Evolutionary conservation across 805 yeast species (phyloP).

Genomic region (Ogataea siamensis): DNA sequence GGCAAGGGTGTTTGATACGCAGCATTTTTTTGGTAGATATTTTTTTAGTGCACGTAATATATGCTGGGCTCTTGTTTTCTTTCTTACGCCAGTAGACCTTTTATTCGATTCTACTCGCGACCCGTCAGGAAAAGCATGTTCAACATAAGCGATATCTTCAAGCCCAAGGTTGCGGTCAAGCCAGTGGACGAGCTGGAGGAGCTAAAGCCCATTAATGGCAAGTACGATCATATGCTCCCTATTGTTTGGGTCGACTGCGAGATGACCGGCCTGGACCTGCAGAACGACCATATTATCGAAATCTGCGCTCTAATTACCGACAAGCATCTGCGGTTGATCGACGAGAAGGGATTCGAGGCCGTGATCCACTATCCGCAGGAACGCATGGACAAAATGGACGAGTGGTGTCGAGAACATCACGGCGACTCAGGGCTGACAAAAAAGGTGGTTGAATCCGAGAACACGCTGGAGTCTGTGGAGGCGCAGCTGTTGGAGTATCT

Average conservation of each 20-base stretch:
- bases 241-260: slow-evolving; percentile 98
- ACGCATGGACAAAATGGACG: slow-evolving; percentile 70
- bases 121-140: slow-evolving; percentile 6
- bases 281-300: slow-evolving; percentile 82
- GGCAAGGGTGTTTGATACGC: slow-evolving; percentile 55
- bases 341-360: slow-evolving; percentile 72
- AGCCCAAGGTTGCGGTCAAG: not conserved
- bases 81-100: no score
- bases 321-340: slow-evolving; percentile 68
- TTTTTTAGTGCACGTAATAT: no score
- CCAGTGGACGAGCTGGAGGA: not conserved
- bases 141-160: slow-evolving; percentile 2
- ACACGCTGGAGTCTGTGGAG: slow-evolving; percentile 61
- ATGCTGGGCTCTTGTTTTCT: no score
- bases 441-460: slow-evolving; percentile 56
- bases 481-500: slow-evolving; percentile 62
- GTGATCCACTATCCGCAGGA: slow-evolving; percentile 68
- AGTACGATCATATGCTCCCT: slow-evolving; percentile 27
- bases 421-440: slow-evolving; percentile 72
- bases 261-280: slow-evolving; percentile 92
- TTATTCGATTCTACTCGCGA: not conserved
- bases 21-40: not conserved
- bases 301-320: slow-evolving; percentile 90
- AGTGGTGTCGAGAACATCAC: slow-evolving; percentile 87
- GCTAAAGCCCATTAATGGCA: slow-evolving; percentile 4